Base-by-base conservation (phyloP, 2,329 filamentous ascomycete genomes). In the Cordyceps javanica region DNA sequence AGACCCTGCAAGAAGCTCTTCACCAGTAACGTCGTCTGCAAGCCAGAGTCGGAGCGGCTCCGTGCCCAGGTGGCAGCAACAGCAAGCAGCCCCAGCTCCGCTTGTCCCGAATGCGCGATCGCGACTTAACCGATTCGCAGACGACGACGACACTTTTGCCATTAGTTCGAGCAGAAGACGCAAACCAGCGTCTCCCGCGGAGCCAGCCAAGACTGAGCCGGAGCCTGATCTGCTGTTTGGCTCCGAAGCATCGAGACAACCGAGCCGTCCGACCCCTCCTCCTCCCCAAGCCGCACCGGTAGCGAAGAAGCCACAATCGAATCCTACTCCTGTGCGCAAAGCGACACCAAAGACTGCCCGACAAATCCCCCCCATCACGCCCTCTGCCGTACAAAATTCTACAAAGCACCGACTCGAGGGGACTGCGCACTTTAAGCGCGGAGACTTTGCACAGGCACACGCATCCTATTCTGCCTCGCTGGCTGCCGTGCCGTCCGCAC, bases 401-500 rank as follows among this genome's bases (percentile, higher is more conserved):
- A 87, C 88, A n/a, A 81, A 83, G 48, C 84, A 94, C 65, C 88
- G 94, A 14, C 80, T 87, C 49, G 86, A 87, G 62, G 94, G 93
- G 19, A 90, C 91, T 10, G 87, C 89, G 55, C 89, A 95, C 62
- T 97, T 96, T 75, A 97, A 97, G 73, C 85, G 90, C 36, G 94
- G 94, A 34, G 94, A 99, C 71, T 99, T 91, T 70, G 88, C 90
- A 19, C 82, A 89, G 10, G 94, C 94, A 0, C 91, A 97, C 66
- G 79, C 85, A 21, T 87, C 88, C 1, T 99, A 97, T 71, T 85
- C 89, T 0, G 82, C 83, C 30, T 91, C 94, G 1, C 77, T 99
- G 3, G 76, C 81, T 1, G 82, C 85, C 38, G 78, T 99, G 32
- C 94, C 94, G 1, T 72, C 82, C 14, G 81, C 79, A 4, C 94